These are phyloP conservation scores for Geotrichum reessii DNA, from an alignment of 1,139 yeast species.

Conservation along the genomic window DNA sequence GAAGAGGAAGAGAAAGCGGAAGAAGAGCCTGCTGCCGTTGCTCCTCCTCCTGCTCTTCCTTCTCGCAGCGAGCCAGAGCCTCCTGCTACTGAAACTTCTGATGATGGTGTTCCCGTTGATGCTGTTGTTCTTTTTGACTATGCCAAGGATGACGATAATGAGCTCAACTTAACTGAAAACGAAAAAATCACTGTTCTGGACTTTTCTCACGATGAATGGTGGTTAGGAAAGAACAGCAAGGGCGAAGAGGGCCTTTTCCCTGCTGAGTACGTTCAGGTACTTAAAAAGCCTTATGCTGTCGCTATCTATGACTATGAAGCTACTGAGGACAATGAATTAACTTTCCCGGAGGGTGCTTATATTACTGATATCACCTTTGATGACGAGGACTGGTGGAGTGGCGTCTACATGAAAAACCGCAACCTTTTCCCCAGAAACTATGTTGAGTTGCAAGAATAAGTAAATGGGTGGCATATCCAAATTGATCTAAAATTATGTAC, in stretches of 20 bases:
- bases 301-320: slow-evolving; percentile 88
- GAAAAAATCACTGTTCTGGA: slow-evolving; percentile 61
- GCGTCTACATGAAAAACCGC: slow-evolving; percentile 66
- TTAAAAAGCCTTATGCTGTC: slow-evolving; percentile 50
- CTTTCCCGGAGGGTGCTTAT: slow-evolving; percentile 73
- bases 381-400: slow-evolving; percentile 97
- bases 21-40: slow-evolving; percentile 13
- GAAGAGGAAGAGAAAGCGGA: slow-evolving; percentile 12
- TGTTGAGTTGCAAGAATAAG: slow-evolving; percentile 46
- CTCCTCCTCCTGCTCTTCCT: slow-evolving; percentile 19
- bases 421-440: slow-evolving; percentile 91
- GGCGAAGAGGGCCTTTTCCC: slow-evolving; percentile 75
- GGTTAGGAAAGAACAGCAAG: slow-evolving; percentile 61
- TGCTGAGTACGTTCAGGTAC: slow-evolving; percentile 52
- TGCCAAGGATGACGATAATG: slow-evolving; percentile 71
- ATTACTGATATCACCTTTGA: slow-evolving; percentile 80
- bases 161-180: slow-evolving; percentile 59
- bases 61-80: slow-evolving; percentile 20
- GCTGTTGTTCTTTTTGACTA: slow-evolving; percentile 61
- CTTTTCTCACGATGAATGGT: slow-evolving; percentile 74
- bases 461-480: neutral
- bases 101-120: slow-evolving; percentile 19
- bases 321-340: slow-evolving; percentile 82
- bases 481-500: neutral
- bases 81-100: slow-evolving; percentile 17